phyloP scores from a whole-genome alignment of 108 stramenopile species.

The Schizochytrium sp. region DNA sequence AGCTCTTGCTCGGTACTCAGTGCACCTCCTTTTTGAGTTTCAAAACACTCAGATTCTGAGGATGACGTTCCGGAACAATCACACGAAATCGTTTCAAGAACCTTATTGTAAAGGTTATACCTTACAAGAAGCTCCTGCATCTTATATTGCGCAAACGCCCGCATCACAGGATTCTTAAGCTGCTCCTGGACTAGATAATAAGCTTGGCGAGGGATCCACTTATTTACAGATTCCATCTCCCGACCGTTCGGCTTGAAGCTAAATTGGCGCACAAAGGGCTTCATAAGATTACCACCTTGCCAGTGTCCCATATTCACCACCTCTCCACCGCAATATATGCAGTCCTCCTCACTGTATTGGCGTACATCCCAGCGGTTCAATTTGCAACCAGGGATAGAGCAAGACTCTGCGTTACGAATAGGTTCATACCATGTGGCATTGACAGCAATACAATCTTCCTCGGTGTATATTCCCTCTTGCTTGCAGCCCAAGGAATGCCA shows the following conservation, averaged over 20 bases:
- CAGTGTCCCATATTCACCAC: neutral
- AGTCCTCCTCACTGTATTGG: neutral
- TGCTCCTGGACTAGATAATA: neutral
- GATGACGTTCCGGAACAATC: neutral
- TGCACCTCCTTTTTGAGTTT: neutral
- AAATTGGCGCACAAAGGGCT: constrained; percentile 12
- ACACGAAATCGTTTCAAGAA: neutral
- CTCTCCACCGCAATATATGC: neutral
- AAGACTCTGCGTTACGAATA: neutral
- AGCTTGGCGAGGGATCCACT: constrained; percentile 5
- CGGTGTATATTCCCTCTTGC: neutral
- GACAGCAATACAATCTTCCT: neutral
- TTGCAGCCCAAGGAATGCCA: neutral
- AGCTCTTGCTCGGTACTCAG: neutral
- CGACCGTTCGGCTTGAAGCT: neutral
- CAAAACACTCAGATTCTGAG: neutral
- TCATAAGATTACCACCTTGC: neutral
- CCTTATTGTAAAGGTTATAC: constrained; percentile 40
- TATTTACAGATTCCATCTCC: neutral
- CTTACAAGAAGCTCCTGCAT: constrained; percentile 2
- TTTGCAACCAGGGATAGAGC: neutral
- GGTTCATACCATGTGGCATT: constrained; percentile 13
- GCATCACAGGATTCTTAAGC: neutral
- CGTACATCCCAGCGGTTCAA: neutral
- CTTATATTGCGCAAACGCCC: constrained; percentile 12